Conservation (phyloP, 352 stramenopile genomes). For the Globisporangium rhizosaccharum region DNA sequence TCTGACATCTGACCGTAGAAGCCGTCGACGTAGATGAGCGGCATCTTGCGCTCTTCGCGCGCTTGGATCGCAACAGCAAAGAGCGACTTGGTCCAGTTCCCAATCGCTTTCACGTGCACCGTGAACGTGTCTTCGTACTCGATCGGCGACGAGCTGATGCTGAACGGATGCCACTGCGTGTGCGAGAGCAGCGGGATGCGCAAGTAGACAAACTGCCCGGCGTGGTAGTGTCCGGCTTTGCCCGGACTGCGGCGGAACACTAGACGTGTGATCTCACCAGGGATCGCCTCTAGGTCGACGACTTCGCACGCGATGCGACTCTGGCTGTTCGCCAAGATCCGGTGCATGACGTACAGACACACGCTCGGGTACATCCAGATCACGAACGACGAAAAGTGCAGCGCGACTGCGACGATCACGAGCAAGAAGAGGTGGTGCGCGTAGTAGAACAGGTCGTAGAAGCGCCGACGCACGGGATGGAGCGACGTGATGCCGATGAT, state of each 20-base stretch:
- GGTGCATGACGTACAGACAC: constrained; percentile 79
- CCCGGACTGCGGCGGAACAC: constrained; percentile 70
- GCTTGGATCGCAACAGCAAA: constrained; percentile 72
- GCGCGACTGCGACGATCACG: constrained; percentile 51
- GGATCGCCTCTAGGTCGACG: constrained; percentile 78
- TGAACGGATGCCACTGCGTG: constrained; percentile 83
- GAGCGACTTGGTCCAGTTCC: constrained; percentile 73
- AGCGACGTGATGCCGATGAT: constrained; percentile 78
- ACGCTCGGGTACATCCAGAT: constrained; percentile 82
- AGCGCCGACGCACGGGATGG: constrained; percentile 55
- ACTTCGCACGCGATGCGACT: constrained; percentile 69
- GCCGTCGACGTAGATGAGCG: constrained; percentile 77
- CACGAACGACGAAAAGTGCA: constrained; percentile 80
- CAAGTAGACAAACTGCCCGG: constrained; percentile 77
- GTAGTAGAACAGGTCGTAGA: constrained; percentile 88
- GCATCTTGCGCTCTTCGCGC: constrained; percentile 71
- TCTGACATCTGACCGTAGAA: constrained; percentile 85
- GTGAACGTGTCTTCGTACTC: constrained; percentile 84
- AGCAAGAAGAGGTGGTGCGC: constrained; percentile 85
- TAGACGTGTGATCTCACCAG: constrained; percentile 75
- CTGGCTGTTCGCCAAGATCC: constrained; percentile 65
- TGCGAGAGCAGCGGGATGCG: constrained; percentile 63
- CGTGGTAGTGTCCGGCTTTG: constrained; percentile 77
- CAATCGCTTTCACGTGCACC: constrained; percentile 74
- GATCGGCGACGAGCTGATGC: constrained; percentile 79